These are phyloP conservation scores for Orobanche coerulescens DNA, from an alignment of 257 asterid genomes.

Conservation along the genomic window DNA sequence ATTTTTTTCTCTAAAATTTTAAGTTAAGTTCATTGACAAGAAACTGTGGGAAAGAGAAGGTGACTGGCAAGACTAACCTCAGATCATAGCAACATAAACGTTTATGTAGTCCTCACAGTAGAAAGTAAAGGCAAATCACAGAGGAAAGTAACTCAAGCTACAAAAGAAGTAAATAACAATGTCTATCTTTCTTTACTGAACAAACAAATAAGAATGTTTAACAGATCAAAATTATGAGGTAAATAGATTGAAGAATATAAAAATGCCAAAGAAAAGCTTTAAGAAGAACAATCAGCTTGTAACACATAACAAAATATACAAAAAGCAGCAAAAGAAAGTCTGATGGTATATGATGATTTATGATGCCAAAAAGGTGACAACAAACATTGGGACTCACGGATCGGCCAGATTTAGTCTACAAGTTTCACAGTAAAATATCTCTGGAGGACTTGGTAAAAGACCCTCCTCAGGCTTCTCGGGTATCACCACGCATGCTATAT, in stretches of 20 bases:
- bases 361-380: conserved; percentile 9
- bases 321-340: conserved; percentile 5
- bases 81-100: background rate
- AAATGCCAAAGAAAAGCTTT: conserved; percentile 6
- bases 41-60: background rate
- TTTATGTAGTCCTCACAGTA: background rate
- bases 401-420: conserved; percentile 92
- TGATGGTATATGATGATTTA: conserved; percentile 10
- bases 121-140: conserved; percentile 1
- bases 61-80: conserved; percentile 13
- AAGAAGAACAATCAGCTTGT: conserved; percentile 10
- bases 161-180: background rate
- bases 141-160: background rate
- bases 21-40: background rate
- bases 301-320: background rate
- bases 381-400: conserved; percentile 63
- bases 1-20: background rate
- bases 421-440: conserved; percentile 71
- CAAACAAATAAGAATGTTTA: background rate
- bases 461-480: conserved; percentile 80
- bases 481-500: conserved; percentile 74
- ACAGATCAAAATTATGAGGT: conserved; percentile 3
- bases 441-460: conserved; percentile 56
- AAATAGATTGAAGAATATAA: conserved; percentile 9
- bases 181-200: background rate